A percentile compares a stretch with the other conserved stretches of the same genome.
These are phyloP conservation scores for Cercophora scortea DNA, from an alignment of 495 filamentous ascomycete genomes.

Conservation along the genomic window DNA sequence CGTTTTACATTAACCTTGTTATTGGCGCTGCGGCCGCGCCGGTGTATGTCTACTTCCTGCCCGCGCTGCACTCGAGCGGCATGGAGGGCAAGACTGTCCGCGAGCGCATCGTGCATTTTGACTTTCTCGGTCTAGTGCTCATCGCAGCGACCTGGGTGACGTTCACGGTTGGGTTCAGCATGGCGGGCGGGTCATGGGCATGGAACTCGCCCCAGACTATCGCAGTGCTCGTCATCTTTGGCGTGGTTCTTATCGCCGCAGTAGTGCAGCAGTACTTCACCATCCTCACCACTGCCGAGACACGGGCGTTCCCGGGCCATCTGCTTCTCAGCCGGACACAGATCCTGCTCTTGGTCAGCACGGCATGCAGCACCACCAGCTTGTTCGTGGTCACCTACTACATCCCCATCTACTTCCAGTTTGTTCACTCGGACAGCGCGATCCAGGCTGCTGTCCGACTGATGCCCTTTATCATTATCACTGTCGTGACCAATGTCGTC, in stretches of 20 bases:
- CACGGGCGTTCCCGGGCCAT: conserved; percentile 48
- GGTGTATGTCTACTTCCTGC: conserved; percentile 49
- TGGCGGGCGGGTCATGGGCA: conserved; percentile 46
- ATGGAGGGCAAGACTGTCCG: conserved; percentile 17
- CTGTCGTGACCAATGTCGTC: conserved; percentile 37
- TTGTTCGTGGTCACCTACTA: conserved; percentile 37
- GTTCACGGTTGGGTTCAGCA: conserved; percentile 44
- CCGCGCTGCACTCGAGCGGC: conserved; percentile 36
- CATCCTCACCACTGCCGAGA: conserved; percentile 37
- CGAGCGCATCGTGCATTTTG: conserved; percentile 32
- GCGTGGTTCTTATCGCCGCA: conserved; percentile 41
- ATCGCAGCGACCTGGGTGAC: conserved; percentile 33
- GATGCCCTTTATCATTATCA: conserved; percentile 48
- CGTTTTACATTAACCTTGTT: conserved; percentile 46
- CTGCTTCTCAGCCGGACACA: conserved; percentile 36
- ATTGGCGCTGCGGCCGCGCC: conserved; percentile 41
- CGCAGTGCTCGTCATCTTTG: conserved; percentile 42
- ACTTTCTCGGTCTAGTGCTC: conserved; percentile 37
- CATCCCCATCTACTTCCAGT: conserved; percentile 55
- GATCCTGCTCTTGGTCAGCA: conserved; percentile 37
- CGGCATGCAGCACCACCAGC: conserved; percentile 23
- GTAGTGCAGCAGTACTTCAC: conserved; percentile 44
- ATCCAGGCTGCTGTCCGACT: conserved; percentile 46
- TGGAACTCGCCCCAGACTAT: conserved; percentile 50
- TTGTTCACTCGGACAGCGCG: conserved; percentile 41